phyloP scores from a whole-genome alignment of 2,329 filamentous ascomycete genomes.

The Colletotrichum nymphaeae region DNA sequence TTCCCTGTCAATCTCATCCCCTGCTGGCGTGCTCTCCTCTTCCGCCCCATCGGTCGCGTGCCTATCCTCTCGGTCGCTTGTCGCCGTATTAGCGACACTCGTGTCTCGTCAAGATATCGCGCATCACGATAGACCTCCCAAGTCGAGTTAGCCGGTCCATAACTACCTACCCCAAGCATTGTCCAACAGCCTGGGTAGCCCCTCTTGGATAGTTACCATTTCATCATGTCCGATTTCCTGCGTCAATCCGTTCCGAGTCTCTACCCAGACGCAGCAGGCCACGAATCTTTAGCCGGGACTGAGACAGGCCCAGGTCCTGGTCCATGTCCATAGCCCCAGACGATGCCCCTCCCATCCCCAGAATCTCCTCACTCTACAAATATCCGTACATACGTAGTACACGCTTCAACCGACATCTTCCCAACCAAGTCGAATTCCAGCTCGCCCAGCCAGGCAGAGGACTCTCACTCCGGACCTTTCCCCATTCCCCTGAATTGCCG shows the following conservation, averaged over 20 bases:
- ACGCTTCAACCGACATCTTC: background rate
- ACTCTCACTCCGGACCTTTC: background rate
- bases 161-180: background rate
- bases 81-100: background rate
- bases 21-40: background rate
- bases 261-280: background rate
- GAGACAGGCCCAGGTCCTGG: constrained; percentile 10
- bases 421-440: background rate
- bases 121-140: constrained; percentile 24
- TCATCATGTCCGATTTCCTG: constrained; percentile 1
- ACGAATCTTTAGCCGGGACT: constrained; percentile 9
- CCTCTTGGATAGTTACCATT: background rate
- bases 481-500: background rate
- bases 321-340: background rate
- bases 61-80: constrained; percentile 13
- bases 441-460: background rate
- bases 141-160: constrained; percentile 24
- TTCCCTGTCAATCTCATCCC: background rate
- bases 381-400: too few relatives aligned
- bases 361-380: background rate
- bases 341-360: background rate
- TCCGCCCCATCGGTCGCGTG: constrained; percentile 15
- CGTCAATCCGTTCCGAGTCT: constrained; percentile 21
- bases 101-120: constrained; percentile 7
- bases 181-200: background rate